phyloP scores from a whole-genome alignment of 1,284 basidiomycete genomes.

The Apiotrichum domesticum region DNA sequence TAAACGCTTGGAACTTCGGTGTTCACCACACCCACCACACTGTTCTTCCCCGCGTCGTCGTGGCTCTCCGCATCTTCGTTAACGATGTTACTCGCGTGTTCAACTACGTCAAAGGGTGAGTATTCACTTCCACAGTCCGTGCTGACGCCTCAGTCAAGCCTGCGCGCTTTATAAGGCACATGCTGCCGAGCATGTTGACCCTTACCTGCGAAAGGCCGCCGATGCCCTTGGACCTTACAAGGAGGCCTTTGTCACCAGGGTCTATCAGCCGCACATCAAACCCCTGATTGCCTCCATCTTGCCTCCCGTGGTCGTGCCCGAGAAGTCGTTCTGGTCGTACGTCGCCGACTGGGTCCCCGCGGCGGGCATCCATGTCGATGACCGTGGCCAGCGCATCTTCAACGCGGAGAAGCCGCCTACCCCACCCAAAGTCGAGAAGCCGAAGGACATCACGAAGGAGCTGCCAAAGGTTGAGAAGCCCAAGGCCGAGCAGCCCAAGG shows the following conservation, averaged over 20 bases:
- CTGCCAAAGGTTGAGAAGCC: conserved; percentile 5
- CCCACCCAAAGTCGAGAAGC: neutral
- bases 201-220: conserved; percentile 23
- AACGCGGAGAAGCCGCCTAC: conserved; percentile 5
- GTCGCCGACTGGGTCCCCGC: conserved; percentile 34
- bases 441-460: conserved; percentile 7
- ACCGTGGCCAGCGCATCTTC: conserved; percentile 4
- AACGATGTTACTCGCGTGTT: conserved; percentile 5
- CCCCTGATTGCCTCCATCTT: conserved; percentile 28
- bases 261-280: conserved; percentile 34
- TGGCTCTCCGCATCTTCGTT: conserved; percentile 14
- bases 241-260: conserved; percentile 12
- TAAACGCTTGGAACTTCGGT: conserved; percentile 23
- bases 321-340: conserved; percentile 32
- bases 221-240: conserved; percentile 16
- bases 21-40: conserved; percentile 14
- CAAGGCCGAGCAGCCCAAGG: no score
- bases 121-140: neutral
- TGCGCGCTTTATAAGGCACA: conserved; percentile 25
- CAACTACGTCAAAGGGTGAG: conserved; percentile 29
- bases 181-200: conserved; percentile 29
- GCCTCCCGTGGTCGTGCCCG: conserved; percentile 22
- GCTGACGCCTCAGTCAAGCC: conserved; percentile 13
- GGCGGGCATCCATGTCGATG: conserved; percentile 12
- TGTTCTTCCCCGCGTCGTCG: conserved; percentile 13